Percentiles rank a stretch among this genome's conserved stretches.
phyloP scores from a whole-genome alignment of 345 rosid genomes.

The Camelina sativa region DNA sequence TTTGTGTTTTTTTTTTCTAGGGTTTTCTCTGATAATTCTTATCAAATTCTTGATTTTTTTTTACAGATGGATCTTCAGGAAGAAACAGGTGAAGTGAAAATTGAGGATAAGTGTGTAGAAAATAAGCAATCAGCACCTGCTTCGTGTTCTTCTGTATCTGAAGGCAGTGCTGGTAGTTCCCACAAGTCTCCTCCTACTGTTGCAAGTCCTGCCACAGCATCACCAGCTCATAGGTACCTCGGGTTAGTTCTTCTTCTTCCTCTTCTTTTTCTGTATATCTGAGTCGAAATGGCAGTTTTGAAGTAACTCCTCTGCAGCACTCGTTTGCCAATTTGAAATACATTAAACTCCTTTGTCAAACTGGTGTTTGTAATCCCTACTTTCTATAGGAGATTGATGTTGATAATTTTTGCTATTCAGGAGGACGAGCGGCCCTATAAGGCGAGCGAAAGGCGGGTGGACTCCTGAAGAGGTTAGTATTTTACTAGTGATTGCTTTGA shows the following conservation, averaged over 20 bases:
- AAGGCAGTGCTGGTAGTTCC: slow-evolving; percentile 69
- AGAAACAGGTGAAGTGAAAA: slow-evolving; percentile 59
- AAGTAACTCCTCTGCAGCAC: neutral
- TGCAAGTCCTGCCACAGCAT: slow-evolving; percentile 70
- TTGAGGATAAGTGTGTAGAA: slow-evolving; percentile 76
- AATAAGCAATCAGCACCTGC: slow-evolving; percentile 82
- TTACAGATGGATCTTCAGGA: slow-evolving; percentile 50
- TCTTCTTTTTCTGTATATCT: neutral
- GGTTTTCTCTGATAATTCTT: slow-evolving; percentile 15
- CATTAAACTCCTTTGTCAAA: slow-evolving; percentile 1
- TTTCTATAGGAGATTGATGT: slow-evolving; percentile 28
- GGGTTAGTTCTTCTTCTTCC: slow-evolving; percentile 12
- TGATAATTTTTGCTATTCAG: slow-evolving; percentile 49
- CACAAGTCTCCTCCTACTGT: slow-evolving; percentile 77
- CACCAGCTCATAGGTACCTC: slow-evolving; percentile 65
- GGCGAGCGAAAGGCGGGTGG: slow-evolving; percentile 99
- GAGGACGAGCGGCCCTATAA: slow-evolving; percentile 94
- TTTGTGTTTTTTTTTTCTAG: slow-evolving; percentile 20
- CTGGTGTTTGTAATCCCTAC: slow-evolving; percentile 21
- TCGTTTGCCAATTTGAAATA: neutral
- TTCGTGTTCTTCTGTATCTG: slow-evolving; percentile 76
- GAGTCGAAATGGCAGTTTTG: neutral
- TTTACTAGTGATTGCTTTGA: slow-evolving; percentile 1
- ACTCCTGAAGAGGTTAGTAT: slow-evolving; percentile 81
- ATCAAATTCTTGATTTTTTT: slow-evolving; percentile 49